Percentiles rank a stretch among this genome's conserved stretches.
Evolutionary conservation across 352 stramenopile species (phyloP).

Genomic region (Globisporangium recalcitrans): DNA sequence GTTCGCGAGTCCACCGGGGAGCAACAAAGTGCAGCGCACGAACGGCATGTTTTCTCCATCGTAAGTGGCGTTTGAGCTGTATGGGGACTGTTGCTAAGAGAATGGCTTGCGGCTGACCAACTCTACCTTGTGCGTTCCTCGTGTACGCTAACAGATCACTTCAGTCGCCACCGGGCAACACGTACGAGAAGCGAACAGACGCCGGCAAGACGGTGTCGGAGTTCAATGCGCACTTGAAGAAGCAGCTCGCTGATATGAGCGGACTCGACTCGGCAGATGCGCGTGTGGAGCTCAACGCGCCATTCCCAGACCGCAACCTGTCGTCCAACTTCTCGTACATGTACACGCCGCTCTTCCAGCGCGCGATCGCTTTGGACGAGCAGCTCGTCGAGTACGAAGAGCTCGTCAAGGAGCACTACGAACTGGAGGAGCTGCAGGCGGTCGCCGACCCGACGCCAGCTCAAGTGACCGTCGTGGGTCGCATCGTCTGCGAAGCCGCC

Average conservation of each 20-base stretch:
- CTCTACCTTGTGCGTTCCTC: background rate
- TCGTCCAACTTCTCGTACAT: constrained; percentile 62
- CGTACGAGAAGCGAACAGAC: constrained; percentile 73
- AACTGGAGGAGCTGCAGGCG: constrained; percentile 55
- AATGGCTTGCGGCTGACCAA: too few relatives aligned
- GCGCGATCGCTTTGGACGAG: constrained; percentile 69
- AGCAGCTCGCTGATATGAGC: constrained; percentile 27
- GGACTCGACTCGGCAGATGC: constrained; percentile 10
- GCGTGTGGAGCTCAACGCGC: constrained; percentile 24
- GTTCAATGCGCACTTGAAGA: constrained; percentile 73
- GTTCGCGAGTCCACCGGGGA: constrained; percentile 48
- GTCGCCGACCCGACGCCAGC: constrained; percentile 72
- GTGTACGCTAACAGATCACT: constrained; percentile 30
- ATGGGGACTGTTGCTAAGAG: too few relatives aligned
- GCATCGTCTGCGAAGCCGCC: constrained; percentile 78
- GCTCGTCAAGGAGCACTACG: constrained; percentile 57
- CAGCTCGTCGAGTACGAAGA: constrained; percentile 76
- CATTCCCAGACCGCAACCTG: constrained; percentile 63
- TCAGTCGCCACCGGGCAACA: constrained; percentile 61
- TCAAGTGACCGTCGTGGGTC: constrained; percentile 70
- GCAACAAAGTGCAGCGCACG: constrained; percentile 64
- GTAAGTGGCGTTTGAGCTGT: constrained; percentile 27
- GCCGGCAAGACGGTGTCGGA: constrained; percentile 73
- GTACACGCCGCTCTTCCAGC: constrained; percentile 80
- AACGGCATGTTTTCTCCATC: constrained; percentile 68